Conservation (phyloP, 208 protist genomes). For the Trypanosoma caninum region DNA sequence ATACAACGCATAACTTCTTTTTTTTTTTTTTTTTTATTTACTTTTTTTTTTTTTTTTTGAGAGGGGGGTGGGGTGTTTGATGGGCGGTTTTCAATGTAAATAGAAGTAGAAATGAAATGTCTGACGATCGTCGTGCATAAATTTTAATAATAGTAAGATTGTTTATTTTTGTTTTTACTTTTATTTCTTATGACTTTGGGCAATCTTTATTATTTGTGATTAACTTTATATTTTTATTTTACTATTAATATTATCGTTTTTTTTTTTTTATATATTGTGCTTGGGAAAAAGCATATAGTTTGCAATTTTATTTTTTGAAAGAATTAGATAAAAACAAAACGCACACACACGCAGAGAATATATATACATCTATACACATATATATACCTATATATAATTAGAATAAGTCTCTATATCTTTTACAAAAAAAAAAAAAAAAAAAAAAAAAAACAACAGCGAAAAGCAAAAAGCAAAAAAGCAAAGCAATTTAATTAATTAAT, state of each 20-base stretch:
- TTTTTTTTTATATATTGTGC: no score
- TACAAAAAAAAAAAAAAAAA: slow-evolving; percentile 1
- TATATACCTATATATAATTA: neutral
- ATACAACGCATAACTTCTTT: neutral
- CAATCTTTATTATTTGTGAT: no score
- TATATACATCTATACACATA: neutral
- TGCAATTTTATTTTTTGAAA: no score
- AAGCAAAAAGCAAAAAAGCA: neutral
- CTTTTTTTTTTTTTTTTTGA: neutral
- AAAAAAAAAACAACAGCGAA: neutral
- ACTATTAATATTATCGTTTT: no score
- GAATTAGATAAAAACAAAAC: neutral
- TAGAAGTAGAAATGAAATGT: neutral
- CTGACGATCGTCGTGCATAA: no score
- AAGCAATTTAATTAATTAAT: neutral
- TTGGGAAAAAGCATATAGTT: no score
- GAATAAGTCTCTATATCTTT: neutral
- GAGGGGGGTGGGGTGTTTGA: no score
- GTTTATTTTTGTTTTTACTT: no score
- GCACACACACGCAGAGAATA: neutral
- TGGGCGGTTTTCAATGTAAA: neutral
- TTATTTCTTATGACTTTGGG: no score
- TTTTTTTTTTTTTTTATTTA: neutral
- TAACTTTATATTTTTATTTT: no score
- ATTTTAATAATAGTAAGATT: no score